phyloP scores from a whole-genome alignment of 768 basidiomycete species.

The Krasilnikovozyma curviuscula region DNA sequence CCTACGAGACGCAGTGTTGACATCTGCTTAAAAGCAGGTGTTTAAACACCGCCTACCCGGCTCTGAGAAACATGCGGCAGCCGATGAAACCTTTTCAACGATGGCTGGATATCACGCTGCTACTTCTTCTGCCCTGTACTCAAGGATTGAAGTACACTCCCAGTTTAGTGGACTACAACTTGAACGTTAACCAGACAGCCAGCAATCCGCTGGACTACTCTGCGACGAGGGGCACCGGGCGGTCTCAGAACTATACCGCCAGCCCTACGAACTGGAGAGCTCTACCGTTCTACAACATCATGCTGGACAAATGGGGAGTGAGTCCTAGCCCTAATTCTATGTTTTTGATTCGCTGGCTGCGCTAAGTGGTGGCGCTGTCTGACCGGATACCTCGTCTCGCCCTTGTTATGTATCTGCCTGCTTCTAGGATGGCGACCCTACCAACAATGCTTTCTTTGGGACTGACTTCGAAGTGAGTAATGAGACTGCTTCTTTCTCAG shows the following conservation, averaged over 20 bases:
- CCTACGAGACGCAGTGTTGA: too few relatives aligned
- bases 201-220: slow-evolving; percentile 45
- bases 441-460: slow-evolving; percentile 75
- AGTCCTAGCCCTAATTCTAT: neutral
- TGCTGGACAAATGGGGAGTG: slow-evolving; percentile 72
- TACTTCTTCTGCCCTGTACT: too few relatives aligned
- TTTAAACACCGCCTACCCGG: too few relatives aligned
- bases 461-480: slow-evolving; percentile 62
- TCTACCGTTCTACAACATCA: slow-evolving; percentile 24
- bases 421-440: slow-evolving; percentile 53
- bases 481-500: too few relatives aligned
- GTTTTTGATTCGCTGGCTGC: neutral
- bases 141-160: too few relatives aligned
- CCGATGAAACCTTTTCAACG: too few relatives aligned
- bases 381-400: neutral
- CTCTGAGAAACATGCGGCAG: too few relatives aligned
- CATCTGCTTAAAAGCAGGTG: too few relatives aligned
- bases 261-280: slow-evolving; percentile 72
- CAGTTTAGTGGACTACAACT: slow-evolving; percentile 52
- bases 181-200: slow-evolving; percentile 59
- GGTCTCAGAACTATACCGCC: slow-evolving; percentile 46
- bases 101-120: too few relatives aligned
- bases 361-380: too few relatives aligned
- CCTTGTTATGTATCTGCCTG: neutral
- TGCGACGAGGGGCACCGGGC: slow-evolving; percentile 29